These are phyloP conservation scores for Rhodotorula sp. DNA, from an alignment of 1,284 basidiomycete species.

Conservation along the genomic window DNA sequence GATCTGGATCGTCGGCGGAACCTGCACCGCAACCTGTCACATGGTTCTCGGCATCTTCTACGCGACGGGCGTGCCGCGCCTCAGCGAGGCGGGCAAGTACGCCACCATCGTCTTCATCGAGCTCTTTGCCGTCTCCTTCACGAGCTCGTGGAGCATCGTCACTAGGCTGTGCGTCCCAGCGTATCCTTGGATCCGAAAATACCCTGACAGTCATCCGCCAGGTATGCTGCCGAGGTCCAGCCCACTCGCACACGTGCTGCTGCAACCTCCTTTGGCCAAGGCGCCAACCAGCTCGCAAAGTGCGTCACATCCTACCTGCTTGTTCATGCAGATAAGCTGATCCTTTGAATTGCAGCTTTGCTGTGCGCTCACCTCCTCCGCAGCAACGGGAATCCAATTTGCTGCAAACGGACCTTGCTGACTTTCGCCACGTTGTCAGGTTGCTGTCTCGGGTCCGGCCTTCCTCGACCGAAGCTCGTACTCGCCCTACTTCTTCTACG, in stretches of 20 bases:
- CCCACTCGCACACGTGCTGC: slow-evolving; percentile 53
- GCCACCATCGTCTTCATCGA: slow-evolving; percentile 59
- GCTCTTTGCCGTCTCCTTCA: slow-evolving; percentile 20
- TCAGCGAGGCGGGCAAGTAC: slow-evolving; percentile 50
- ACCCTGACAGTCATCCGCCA: slow-evolving; percentile 40
- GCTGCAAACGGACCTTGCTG: not conserved
- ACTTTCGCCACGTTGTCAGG: not conserved
- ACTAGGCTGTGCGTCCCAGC: slow-evolving; percentile 13
- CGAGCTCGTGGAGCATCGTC: slow-evolving; percentile 16
- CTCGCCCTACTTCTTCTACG: slow-evolving; percentile 31
- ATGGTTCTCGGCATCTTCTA: slow-evolving; percentile 56
- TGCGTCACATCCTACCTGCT: too few species aligned
- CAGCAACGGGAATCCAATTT: not conserved
- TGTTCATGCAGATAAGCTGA: too few species aligned
- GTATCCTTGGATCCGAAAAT: too few species aligned
- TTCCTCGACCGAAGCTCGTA: slow-evolving; percentile 56
- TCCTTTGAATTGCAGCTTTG: slow-evolving; percentile 42
- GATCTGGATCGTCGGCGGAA: slow-evolving; percentile 55
- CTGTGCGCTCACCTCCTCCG: slow-evolving; percentile 53
- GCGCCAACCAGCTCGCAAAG: slow-evolving; percentile 53
- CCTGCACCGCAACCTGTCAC: slow-evolving; percentile 53
- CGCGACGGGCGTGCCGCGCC: slow-evolving; percentile 47
- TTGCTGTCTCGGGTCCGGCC: slow-evolving; percentile 38
- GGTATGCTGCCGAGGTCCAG: slow-evolving; percentile 55
- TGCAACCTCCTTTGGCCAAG: slow-evolving; percentile 52